These are phyloP conservation scores for Penicillium arizonense DNA, from an alignment of 495 filamentous ascomycete genomes.

Conservation along the genomic window DNA sequence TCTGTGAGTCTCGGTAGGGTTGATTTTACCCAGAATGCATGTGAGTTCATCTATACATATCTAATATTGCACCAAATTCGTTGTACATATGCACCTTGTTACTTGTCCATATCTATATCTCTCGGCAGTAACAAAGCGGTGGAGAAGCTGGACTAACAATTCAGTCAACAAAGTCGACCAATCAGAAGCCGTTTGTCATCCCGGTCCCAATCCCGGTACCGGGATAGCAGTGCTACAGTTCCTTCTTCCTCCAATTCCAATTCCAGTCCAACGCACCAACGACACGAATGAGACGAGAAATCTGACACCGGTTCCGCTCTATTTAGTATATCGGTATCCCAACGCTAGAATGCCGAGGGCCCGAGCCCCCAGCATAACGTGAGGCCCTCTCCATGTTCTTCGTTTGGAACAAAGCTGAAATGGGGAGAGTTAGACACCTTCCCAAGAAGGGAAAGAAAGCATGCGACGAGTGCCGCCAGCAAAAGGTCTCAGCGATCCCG, in stretches of 20 bases:
- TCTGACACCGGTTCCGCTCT: neutral
- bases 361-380: conserved; percentile 16
- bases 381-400: neutral
- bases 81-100: too few relatives aligned
- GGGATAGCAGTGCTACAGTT: neutral
- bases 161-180: neutral
- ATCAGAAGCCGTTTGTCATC: neutral
- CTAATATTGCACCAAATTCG: too few relatives aligned
- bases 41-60: too few relatives aligned
- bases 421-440: conserved; percentile 18
- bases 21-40: too few relatives aligned
- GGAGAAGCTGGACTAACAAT: neutral
- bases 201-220: conserved; percentile 7
- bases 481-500: conserved; percentile 31
- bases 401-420: conserved; percentile 4
- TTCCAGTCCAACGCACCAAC: neutral
- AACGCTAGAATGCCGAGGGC: neutral
- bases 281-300: neutral
- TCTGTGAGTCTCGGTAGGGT: too few relatives aligned
- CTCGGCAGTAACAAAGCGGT: neutral
- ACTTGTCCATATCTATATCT: too few relatives aligned
- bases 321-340: neutral
- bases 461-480: conserved; percentile 46
- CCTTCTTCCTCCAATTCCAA: neutral
- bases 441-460: conserved; percentile 43